A percentile compares a stretch with the other conserved stretches of the same genome.
Conservation (phyloP, 495 filamentous ascomycete genomes). For the Aspergillus bertholletiae region DNA sequence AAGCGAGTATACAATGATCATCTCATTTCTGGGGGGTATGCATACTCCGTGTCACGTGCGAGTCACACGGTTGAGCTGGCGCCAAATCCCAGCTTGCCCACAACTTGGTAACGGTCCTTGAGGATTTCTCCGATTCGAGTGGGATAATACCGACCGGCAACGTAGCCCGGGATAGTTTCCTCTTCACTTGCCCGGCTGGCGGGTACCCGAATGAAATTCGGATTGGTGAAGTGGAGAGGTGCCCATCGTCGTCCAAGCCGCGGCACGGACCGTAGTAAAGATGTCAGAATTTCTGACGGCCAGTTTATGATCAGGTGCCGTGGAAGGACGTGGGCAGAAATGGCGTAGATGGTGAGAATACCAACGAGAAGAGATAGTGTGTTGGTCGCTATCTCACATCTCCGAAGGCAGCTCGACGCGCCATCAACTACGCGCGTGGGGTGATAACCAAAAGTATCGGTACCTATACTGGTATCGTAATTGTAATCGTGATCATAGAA, state of each 20-base stretch:
- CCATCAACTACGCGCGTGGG: no score
- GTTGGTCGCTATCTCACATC: no score
- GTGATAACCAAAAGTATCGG: no score
- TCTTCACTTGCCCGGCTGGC: slow-evolving; percentile 16
- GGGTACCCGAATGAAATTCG: slow-evolving; percentile 11
- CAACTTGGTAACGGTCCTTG: slow-evolving; percentile 31
- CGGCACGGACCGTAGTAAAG: slow-evolving; percentile 16
- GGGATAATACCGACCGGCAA: slow-evolving; percentile 30
- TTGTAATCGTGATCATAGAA: no score
- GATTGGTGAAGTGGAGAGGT: slow-evolving; percentile 22
- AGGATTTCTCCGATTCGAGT: slow-evolving; percentile 34
- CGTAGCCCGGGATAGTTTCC: slow-evolving; percentile 27
- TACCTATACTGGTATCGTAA: no score
- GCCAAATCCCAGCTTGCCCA: slow-evolving; percentile 37
- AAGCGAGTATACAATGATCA: no score
- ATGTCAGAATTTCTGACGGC: slow-evolving; percentile 13
- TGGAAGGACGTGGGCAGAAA: no score
- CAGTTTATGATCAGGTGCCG: no score
- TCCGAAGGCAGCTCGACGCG: no score
- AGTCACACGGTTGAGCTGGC: slow-evolving; percentile 32
- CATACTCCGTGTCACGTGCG: slow-evolving; percentile 30
- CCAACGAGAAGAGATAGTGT: no score
- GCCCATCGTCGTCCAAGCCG: slow-evolving; percentile 18
- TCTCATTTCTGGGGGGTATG: no score
- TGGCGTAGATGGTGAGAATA: no score